A percentile compares a stretch with the other conserved stretches of the same genome.
phyloP scores from a whole-genome alignment of 805 yeast species.

The Teunomyces panamensis region DNA sequence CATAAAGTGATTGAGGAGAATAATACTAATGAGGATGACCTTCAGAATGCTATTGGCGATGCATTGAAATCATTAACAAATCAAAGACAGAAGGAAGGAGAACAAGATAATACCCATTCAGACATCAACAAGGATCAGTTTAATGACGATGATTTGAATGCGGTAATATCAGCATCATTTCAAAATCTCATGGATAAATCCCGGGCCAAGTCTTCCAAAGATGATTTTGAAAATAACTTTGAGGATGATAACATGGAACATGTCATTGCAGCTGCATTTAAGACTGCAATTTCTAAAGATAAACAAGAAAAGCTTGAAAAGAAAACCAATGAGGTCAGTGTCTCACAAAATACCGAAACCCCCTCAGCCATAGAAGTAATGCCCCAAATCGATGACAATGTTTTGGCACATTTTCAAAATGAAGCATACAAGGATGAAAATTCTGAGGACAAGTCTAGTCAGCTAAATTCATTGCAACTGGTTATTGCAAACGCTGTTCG shows the following conservation, averaged over 20 bases:
- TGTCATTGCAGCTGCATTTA: conserved; percentile 13
- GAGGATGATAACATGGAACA: conserved; percentile 1
- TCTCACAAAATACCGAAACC: neutral
- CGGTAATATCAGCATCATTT: conserved; percentile 6
- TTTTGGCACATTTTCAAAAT: conserved; percentile 34
- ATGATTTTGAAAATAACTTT: neutral
- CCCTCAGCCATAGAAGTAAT: conserved; percentile 13
- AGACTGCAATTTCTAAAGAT: conserved; percentile 6
- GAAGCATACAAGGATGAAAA: conserved; percentile 27
- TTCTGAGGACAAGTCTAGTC: neutral
- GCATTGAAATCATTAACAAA: conserved; percentile 10
- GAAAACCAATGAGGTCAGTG: neutral
- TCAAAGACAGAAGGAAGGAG: neutral
- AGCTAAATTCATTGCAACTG: neutral
- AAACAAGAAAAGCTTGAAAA: neutral
- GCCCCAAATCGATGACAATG: conserved; percentile 35
- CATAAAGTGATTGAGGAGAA: neutral
- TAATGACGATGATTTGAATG: conserved; percentile 6
- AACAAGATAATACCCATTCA: neutral
- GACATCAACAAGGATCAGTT: conserved; percentile 1
- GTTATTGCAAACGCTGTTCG: neutral
- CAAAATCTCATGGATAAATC: neutral
- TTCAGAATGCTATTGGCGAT: conserved; percentile 18
- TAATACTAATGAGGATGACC: conserved; percentile 8
- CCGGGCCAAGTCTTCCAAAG: neutral